Conservation (phyloP, 805 yeast genomes). For the Pichia kluyveri region DNA sequence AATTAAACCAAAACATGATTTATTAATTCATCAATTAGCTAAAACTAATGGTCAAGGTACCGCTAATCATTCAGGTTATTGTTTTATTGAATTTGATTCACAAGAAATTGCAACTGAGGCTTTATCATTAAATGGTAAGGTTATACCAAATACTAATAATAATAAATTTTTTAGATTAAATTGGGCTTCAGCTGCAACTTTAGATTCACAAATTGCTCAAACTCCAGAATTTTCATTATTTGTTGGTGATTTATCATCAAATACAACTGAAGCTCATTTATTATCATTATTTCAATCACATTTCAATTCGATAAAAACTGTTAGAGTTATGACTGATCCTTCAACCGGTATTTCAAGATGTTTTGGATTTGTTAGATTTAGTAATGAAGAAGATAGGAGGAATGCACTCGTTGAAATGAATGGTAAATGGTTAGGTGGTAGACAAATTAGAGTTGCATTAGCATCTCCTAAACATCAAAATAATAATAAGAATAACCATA, state of each 20-base stretch:
- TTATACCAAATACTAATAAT: slow-evolving; percentile 46
- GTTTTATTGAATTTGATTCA: slow-evolving; percentile 66
- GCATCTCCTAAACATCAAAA: slow-evolving; percentile 61
- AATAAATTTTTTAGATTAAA: slow-evolving; percentile 63
- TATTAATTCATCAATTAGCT: slow-evolving; percentile 28
- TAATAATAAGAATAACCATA: slow-evolving; percentile 9
- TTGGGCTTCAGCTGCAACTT: slow-evolving; percentile 81
- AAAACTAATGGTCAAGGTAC: slow-evolving; percentile 18
- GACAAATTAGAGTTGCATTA: slow-evolving; percentile 66
- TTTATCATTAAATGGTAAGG: slow-evolving; percentile 53
- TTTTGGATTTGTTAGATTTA: slow-evolving; percentile 73
- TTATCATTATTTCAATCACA: slow-evolving; percentile 61
- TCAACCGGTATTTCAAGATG: slow-evolving; percentile 69
- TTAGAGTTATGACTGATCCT: slow-evolving; percentile 81
- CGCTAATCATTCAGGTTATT: slow-evolving; percentile 47
- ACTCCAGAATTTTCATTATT: slow-evolving; percentile 70
- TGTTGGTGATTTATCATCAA: slow-evolving; percentile 76
- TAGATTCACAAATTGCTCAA: slow-evolving; percentile 60
- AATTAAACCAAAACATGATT: slow-evolving; percentile 37
- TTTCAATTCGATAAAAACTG: slow-evolving; percentile 64
- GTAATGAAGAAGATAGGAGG: slow-evolving; percentile 59
- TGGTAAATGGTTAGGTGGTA: slow-evolving; percentile 72
- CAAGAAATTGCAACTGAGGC: slow-evolving; percentile 66
- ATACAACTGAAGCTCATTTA: slow-evolving; percentile 73
- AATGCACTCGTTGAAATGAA: slow-evolving; percentile 67